Conservation (phyloP, 116 monocot genomes). For the Papilionanthe hybrid region DNA sequence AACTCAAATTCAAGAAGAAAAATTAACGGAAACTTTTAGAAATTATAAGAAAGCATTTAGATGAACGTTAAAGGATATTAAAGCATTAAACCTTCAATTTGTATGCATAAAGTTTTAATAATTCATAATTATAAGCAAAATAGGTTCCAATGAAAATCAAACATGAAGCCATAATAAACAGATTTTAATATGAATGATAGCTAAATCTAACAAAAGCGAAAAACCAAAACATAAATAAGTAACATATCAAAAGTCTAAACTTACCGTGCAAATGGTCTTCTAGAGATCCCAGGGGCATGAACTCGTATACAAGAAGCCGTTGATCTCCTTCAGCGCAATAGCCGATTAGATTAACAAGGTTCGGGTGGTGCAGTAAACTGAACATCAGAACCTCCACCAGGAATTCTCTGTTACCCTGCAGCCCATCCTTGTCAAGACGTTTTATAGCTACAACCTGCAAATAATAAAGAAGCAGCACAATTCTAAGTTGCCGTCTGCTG, state of each 20-base stretch:
- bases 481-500: not conserved
- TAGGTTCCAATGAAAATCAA: not conserved
- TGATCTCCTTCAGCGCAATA: not conserved
- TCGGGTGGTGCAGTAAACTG: slow-evolving; percentile 63
- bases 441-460: slow-evolving; percentile 63
- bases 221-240: not conserved
- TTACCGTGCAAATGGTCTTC: slow-evolving; percentile 23
- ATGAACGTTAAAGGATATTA: too few relatives aligned
- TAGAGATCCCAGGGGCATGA: slow-evolving; percentile 17
- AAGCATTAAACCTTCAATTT: too few relatives aligned
- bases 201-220: not conserved
- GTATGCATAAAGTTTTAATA: too few relatives aligned
- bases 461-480: not conserved
- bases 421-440: slow-evolving; percentile 60
- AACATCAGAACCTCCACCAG: slow-evolving; percentile 77
- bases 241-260: not conserved
- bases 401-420: slow-evolving; percentile 84
- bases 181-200: not conserved
- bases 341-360: slow-evolving; percentile 47
- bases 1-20: too few relatives aligned
- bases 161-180: not conserved
- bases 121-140: too few relatives aligned
- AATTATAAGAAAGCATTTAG: too few relatives aligned
- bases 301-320: not conserved
- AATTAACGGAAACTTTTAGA: too few relatives aligned